These are phyloP conservation scores for Mycena metata DNA, from an alignment of 768 basidiomycete genomes.

Conservation along the genomic window DNA sequence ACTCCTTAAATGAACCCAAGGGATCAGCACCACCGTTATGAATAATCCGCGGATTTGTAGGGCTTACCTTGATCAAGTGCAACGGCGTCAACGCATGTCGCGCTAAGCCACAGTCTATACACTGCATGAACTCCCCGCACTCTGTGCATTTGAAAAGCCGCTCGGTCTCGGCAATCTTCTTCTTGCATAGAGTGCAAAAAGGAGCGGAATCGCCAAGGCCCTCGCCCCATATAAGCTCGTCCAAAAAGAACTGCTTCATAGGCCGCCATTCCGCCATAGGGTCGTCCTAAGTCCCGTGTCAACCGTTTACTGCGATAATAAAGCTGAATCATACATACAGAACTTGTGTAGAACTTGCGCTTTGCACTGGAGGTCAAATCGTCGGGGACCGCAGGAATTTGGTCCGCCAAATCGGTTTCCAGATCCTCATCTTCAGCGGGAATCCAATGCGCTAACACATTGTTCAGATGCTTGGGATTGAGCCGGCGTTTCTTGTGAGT, in stretches of 20 bases:
- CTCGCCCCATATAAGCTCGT: background rate
- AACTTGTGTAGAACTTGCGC: background rate
- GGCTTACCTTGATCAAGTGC: background rate
- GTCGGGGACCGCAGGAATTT: background rate
- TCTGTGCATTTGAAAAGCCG: background rate
- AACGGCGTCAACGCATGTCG: background rate
- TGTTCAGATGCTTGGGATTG: background rate
- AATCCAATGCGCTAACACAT: background rate
- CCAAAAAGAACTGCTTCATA: background rate
- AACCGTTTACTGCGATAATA: background rate
- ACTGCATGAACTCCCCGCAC: background rate
- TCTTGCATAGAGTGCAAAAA: background rate
- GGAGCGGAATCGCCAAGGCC: background rate
- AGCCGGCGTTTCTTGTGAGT: conserved; percentile 2
- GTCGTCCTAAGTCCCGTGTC: background rate
- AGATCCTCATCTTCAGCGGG: background rate
- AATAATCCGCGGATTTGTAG: no score
- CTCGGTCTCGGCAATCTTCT: background rate
- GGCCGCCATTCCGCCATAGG: conserved; percentile 5
- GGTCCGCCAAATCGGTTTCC: background rate
- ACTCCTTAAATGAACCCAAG: no score
- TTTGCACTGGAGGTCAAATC: background rate
- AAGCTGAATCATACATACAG: background rate
- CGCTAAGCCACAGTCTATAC: background rate
- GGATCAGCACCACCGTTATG: no score